phyloP scores from a whole-genome alignment of 2,329 filamentous ascomycete genomes.

The Hypoxylon rubiginosum region DNA sequence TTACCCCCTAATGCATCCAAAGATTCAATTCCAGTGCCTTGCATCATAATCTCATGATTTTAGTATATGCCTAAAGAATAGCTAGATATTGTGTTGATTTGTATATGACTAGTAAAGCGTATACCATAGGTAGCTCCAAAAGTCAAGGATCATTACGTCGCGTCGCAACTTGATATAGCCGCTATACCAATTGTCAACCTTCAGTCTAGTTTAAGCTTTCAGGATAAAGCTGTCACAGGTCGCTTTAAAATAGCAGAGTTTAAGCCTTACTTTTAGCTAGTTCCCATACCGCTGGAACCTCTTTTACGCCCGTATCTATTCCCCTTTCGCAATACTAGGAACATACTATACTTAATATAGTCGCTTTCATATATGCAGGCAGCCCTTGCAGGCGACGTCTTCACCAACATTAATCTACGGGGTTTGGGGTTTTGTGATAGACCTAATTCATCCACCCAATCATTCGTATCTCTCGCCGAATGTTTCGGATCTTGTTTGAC shows the following conservation, averaged over 20 bases:
- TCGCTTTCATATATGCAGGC: neutral
- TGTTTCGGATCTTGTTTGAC: conserved; percentile 37
- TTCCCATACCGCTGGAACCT: conserved; percentile 18
- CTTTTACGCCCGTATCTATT: conserved; percentile 3
- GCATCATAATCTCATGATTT: neutral
- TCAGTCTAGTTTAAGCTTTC: neutral
- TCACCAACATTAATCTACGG: conserved; percentile 26
- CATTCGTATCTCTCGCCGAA: conserved; percentile 8
- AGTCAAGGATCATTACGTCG: neutral
- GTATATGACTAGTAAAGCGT: neutral
- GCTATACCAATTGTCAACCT: neutral
- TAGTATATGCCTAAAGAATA: neutral
- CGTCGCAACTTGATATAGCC: neutral
- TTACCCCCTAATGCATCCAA: neutral
- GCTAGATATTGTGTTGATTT: neutral
- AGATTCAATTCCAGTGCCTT: no score
- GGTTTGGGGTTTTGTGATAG: conserved; percentile 33
- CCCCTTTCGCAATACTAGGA: conserved; percentile 4
- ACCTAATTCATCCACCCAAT: conserved; percentile 34
- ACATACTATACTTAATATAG: neutral
- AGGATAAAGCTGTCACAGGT: neutral
- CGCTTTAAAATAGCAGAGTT: conserved; percentile 6
- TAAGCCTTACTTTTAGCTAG: conserved; percentile 15
- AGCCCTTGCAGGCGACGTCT: conserved; percentile 12
- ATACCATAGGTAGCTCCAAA: neutral